phyloP scores from a whole-genome alignment of 371 early-diverging fungal genomes.

The Lichtheimia corymbifera region DNA sequence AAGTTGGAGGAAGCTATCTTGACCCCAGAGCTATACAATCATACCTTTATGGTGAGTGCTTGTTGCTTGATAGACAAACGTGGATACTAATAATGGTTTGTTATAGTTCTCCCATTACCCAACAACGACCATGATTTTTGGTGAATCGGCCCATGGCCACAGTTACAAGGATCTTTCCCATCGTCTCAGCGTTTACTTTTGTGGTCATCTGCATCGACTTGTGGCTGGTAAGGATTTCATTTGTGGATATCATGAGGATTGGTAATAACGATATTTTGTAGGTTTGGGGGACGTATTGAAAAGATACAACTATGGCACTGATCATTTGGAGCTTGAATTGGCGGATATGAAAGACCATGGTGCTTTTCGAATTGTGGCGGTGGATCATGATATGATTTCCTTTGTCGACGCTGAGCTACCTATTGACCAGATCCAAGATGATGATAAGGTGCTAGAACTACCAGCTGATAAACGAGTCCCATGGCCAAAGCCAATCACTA shows the following conservation, averaged over 20 bases:
- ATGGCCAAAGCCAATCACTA: constrained; percentile 28
- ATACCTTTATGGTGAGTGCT: constrained; percentile 61
- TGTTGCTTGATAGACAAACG: not conserved
- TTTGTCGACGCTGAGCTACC: constrained; percentile 75
- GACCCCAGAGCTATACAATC: constrained; percentile 46
- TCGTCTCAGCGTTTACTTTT: constrained; percentile 73
- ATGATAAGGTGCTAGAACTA: not conserved
- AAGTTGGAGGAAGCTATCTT: constrained; percentile 44
- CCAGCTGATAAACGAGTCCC: constrained; percentile 15
- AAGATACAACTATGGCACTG: constrained; percentile 55
- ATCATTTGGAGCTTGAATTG: constrained; percentile 81
- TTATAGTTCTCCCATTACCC: constrained; percentile 81
- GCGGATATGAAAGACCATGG: constrained; percentile 88
- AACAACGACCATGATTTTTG: constrained; percentile 74
- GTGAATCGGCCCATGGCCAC: constrained; percentile 57
- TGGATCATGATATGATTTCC: constrained; percentile 85
- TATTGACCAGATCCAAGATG: constrained; percentile 26
- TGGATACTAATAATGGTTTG: not conserved
- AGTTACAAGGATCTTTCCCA: constrained; percentile 62
- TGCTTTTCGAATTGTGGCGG: constrained; percentile 76
- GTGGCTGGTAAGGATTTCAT: constrained; percentile 46
- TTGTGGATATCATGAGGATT: not conserved
- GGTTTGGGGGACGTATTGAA: constrained; percentile 69
- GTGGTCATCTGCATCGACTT: constrained; percentile 87
- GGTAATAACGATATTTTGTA: constrained; percentile 3